Evolutionary conservation across 108 stramenopile species (phyloP).

Genomic region (Chaetoceros muelleri): DNA sequence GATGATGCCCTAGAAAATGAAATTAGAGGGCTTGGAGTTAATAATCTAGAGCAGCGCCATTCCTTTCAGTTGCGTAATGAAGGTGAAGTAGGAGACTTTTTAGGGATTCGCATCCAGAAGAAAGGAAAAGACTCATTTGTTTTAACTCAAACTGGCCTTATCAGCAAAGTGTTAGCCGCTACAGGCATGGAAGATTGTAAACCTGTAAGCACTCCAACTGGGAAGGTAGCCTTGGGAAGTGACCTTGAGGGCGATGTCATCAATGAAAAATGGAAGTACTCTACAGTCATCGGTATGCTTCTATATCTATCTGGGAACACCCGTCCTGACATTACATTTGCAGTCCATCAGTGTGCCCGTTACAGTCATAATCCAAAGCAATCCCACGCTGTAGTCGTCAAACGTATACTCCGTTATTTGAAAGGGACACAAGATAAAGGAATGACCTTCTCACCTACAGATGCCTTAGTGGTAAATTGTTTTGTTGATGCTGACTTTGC

Average conservation of each 20-base stretch:
- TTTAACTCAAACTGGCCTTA: slow-evolving; percentile 21
- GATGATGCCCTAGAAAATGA: slow-evolving; percentile 1
- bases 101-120: background rate
- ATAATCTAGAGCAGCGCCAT: too few species aligned
- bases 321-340: too few species aligned
- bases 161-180: slow-evolving; percentile 19
- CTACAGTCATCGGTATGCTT: slow-evolving; percentile 22
- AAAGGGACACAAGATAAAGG: slow-evolving; percentile 6
- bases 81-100: too few species aligned
- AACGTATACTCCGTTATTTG: slow-evolving; percentile 19
- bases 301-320: slow-evolving; percentile 12
- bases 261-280: too few species aligned
- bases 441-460: background rate
- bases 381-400: slow-evolving; percentile 11
- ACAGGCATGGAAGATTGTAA: slow-evolving; percentile 13
- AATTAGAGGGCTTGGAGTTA: background rate
- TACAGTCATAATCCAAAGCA: slow-evolving; percentile 14
- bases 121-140: background rate
- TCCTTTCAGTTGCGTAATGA: too few species aligned
- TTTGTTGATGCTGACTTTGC: slow-evolving; percentile 36
- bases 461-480: slow-evolving; percentile 15
- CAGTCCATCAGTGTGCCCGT: slow-evolving; percentile 26
- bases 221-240: slow-evolving; percentile 9
- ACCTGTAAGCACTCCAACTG: slow-evolving; percentile 11
- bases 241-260: slow-evolving; percentile 9